Base-by-base conservation (phyloP, 495 filamentous ascomycete species). In the Aspergillus hancockii region DNA sequence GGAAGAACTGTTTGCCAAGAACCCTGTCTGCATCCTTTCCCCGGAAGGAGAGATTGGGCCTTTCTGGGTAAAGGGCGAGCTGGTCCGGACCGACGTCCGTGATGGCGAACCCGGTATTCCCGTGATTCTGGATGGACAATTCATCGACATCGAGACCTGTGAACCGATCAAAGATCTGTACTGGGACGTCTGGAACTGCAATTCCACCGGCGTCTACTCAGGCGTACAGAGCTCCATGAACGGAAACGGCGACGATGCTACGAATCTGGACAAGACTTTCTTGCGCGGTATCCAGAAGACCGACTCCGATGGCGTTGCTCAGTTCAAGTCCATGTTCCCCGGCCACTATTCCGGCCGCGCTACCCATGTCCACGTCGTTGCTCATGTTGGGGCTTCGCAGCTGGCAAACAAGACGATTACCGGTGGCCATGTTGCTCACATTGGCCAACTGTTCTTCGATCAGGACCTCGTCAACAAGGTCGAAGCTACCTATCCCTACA, bases 401-500 rank as follows among this genome's bases (percentile, higher is more conserved):
- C 57, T 73, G 36, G 56, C 68, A 16, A 86, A 84, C 70, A 73
- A 74, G 61, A 84, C 79, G 16, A 62, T 81, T 52, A 74, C 69
- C 21, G 77, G 76, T 43, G 83, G 81, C 12, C 60, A 62, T 0
- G 78, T 82, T 2, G 63, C 76, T 1, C 83, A 88, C 65, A 75
- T 87, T 54, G 84, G 83, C 16, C 84, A 87, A 64, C 45, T 86
- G 18, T 87, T 83, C 80, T 88, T 75, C 43, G 80, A 84, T 59
- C 75, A 84, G 60, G 62, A 69, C 14, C 75, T 88, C 10, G 72
- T 78, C 59, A 52, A 38, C 28, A 60, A 63, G 13, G 78, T 81
- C 49, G 79, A 85, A 59, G 66, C 73, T n/a, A 74, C 73, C 6
- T 66, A 70, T 40, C 84, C 85, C 0, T 87, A 88, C 63, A 82